Evolutionary conservation across 345 rosid species (phyloP), one percentile per base, ranked within the genome.

Genomic region (Eucalyptus dawsonii): DNA sequence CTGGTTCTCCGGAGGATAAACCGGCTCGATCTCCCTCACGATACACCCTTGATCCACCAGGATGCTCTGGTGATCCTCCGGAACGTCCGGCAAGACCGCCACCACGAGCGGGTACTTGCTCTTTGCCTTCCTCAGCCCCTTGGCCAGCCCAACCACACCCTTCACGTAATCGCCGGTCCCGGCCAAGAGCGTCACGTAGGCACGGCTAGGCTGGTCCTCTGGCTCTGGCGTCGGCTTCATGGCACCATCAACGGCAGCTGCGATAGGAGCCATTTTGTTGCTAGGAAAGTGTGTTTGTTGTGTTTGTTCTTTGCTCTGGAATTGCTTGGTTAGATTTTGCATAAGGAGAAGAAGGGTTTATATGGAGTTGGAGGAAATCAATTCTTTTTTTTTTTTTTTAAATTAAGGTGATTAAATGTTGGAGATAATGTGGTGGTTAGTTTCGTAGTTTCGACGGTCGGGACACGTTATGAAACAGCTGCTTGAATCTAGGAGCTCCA

Each of bases 111-210:
- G 93, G 88, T 93, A 92, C 88, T 89, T 89, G 86, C 93, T 92
- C 87, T 85, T 56, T 4, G n/a, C 93, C 88, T 91, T 93, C 90
- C 91, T 92, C 87, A 93, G 44, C 13, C 95, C 95, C 90, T 92
- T 93, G 88, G 93, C 93, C 29, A 93, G 80, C 45, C 95, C 94
- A 31, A 92, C 93, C 31, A 93, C 95, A 16, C 95, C 95, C 58
- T 92, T 91, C 34, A 90, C 88, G 47, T 92, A 91, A 88, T 93
- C 94, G 0, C 93, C 92, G 21, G 67, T 86, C 8, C 94, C 92
- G 1, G 94, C 94, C 67, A 56, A 56, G 29, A 56, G 10, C 3
- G 62, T 56, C 29, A 56, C 62, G 2, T 24, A 56, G 62, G 62
- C 62, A 56, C 14, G 13, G 29, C 62, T 56, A 24, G 13, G 62